Base-by-base conservation (phyloP, 2,329 filamentous ascomycete genomes). In the Ceratocystis huliohia region DNA sequence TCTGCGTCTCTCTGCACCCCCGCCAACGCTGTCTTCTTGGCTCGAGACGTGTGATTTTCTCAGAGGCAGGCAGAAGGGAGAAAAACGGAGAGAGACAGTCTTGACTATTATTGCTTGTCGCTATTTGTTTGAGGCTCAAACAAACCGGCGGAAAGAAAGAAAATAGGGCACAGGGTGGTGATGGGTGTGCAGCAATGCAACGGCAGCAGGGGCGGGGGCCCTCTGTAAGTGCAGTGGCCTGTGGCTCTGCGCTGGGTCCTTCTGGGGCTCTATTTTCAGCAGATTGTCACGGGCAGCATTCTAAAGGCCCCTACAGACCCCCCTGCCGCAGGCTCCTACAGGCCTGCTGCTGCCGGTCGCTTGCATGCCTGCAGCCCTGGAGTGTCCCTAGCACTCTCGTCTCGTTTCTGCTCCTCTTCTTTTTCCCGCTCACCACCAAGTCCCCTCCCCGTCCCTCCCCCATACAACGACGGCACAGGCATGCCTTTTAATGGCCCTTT, bases 41-140 rank as follows among this genome's bases (percentile, higher is more conserved):
- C 10, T 20, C 25, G 53, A 59, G 53, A 59, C 53, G 53, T 59
- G 53, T 59, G 53, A 59, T 59, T 33, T 59, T 33, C 28, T 59
- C 8, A 30, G 25, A 30, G 17, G 28, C 13, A 6, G 53, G 3
- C 53, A 2, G 53, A 30, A 33, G 30, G 25, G 22, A 25, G 13
- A 28, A 56, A 15, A 56, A 30, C 5, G 22, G n/a, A 20, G 46
- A 22, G n/a, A 5, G n/a, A 22, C 46, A 22, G 22, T 7, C 46
- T n/a, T 50, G 46, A 22, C 7, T 8, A 5, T 22, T 22, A 50
- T 8, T 20, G 46, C 22, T 20, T 5, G 22, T 22, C 15, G 46
- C n/a, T 22, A 15, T 56, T 25, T 22, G 50, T 56, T 56, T 56
- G 20, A 56, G 50, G 50, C 50, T 56, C 50, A 56, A 56, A 56